Conservation (phyloP, 306 rosid genomes). For the Dicorynia guianensis region DNA sequence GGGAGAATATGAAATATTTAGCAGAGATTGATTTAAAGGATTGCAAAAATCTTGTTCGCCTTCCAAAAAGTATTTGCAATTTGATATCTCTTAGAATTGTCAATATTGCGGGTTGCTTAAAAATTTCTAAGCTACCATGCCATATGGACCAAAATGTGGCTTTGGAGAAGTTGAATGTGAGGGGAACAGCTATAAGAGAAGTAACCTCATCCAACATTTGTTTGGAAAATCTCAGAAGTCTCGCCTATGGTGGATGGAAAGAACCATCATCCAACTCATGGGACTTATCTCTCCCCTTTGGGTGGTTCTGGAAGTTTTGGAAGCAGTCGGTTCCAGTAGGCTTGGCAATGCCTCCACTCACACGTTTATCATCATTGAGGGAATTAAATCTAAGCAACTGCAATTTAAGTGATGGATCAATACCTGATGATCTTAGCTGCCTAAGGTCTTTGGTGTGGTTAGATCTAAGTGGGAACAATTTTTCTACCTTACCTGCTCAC, state of each 20-base stretch:
- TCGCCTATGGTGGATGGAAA: neutral
- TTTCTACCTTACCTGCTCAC: too few relatives aligned
- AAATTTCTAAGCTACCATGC: neutral
- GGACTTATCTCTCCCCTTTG: neutral
- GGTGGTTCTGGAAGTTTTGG: neutral
- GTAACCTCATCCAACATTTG: conserved; percentile 2
- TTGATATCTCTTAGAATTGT: neutral
- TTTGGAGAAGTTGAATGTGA: neutral
- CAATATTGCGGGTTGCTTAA: neutral
- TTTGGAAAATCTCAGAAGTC: neutral
- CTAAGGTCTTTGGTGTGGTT: too few relatives aligned
- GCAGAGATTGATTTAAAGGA: neutral
- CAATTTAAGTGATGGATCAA: neutral
- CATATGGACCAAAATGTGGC: neutral
- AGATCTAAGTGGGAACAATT: too few relatives aligned
- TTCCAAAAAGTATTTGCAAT: neutral
- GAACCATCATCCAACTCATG: neutral
- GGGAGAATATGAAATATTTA: neutral
- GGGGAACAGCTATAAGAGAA: neutral
- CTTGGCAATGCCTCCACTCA: neutral
- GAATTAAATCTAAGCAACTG: neutral
- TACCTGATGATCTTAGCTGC: neutral
- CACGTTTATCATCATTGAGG: neutral
- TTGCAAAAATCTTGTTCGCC: neutral
- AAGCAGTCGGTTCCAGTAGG: neutral